Evolutionary conservation across 352 stramenopile genomes (phyloP).

Genomic region (Phytophthora sojae): DNA sequence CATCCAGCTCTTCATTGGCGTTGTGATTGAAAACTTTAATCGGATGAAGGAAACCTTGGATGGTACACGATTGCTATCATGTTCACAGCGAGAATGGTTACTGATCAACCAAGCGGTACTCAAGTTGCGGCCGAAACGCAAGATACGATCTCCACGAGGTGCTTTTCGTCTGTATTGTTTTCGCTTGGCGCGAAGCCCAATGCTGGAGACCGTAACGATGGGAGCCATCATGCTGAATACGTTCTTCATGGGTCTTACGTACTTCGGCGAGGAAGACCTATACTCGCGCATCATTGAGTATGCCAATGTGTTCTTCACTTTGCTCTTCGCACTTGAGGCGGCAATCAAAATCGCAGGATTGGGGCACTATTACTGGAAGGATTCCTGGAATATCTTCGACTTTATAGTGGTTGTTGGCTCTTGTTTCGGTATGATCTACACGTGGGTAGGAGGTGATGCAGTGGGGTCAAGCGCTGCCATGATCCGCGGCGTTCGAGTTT

Average conservation of each 20-base stretch:
- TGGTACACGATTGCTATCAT: slow-evolving; percentile 74
- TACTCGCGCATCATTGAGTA: slow-evolving; percentile 65
- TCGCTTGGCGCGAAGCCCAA: slow-evolving; percentile 47
- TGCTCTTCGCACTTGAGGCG: slow-evolving; percentile 86
- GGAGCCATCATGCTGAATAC: slow-evolving; percentile 90
- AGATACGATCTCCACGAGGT: slow-evolving; percentile 53
- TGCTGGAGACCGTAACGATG: slow-evolving; percentile 83
- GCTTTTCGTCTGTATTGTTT: slow-evolving; percentile 49
- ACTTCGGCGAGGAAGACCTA: slow-evolving; percentile 80
- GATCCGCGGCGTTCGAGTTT: slow-evolving; percentile 87
- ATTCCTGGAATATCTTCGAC: slow-evolving; percentile 89
- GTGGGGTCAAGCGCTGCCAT: slow-evolving; percentile 59
- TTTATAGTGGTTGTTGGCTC: slow-evolving; percentile 65
- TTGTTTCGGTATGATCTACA: slow-evolving; percentile 60
- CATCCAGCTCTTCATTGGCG: slow-evolving; percentile 93
- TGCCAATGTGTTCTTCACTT: slow-evolving; percentile 82
- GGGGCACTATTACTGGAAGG: slow-evolving; percentile 77
- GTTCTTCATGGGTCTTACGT: slow-evolving; percentile 81
- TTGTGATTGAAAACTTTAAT: slow-evolving; percentile 94
- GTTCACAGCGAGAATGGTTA: slow-evolving; percentile 78
- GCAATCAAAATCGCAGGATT: slow-evolving; percentile 83
- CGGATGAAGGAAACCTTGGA: slow-evolving; percentile 73
- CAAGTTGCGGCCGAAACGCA: slow-evolving; percentile 47
- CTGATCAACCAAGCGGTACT: slow-evolving; percentile 64
- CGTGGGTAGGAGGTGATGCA: slow-evolving; percentile 30